phyloP scores from a whole-genome alignment of 2,329 filamentous ascomycete species.

The Hypoxylon sp. region DNA sequence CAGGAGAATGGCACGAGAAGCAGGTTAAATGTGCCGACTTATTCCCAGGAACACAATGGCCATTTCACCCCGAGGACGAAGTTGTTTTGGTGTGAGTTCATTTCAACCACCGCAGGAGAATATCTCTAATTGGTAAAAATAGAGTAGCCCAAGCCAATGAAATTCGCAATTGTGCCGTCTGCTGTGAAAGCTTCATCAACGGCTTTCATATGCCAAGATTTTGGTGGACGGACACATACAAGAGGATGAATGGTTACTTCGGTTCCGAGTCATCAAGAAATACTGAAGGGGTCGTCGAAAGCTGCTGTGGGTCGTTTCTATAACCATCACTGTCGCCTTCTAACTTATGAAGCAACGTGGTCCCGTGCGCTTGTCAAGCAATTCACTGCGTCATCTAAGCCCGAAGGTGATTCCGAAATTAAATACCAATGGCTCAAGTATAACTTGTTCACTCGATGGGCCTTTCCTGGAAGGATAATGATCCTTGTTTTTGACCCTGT shows the following conservation, averaged over 20 bases:
- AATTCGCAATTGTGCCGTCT: conserved; percentile 1
- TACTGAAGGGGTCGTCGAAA: background rate
- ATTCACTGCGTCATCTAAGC: background rate
- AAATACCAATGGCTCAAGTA: conserved; percentile 16
- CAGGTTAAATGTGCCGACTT: background rate
- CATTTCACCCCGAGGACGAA: background rate
- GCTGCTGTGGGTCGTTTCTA: background rate
- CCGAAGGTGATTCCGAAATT: background rate
- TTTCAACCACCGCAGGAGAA: background rate
- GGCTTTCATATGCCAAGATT: conserved; percentile 17
- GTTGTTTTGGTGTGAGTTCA: conserved; percentile 6
- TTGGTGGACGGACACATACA: conserved; percentile 28
- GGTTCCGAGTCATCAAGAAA: conserved; percentile 14
- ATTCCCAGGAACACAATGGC: background rate
- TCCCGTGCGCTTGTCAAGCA: conserved; percentile 11
- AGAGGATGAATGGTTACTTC: conserved; percentile 29
- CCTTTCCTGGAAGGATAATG: conserved; percentile 1
- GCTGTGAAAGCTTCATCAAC: conserved; percentile 1
- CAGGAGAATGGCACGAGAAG: background rate
- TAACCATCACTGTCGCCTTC: background rate
- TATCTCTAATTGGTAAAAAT: background rate
- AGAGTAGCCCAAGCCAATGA: conserved; percentile 9
- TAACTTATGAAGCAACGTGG: conserved; percentile 12
- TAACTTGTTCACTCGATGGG: conserved; percentile 16
- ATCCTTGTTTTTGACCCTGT: conserved; percentile 14